Base-by-base conservation (phyloP, 1,284 basidiomycete genomes). In the Melampsora abietis-canadensis region DNA sequence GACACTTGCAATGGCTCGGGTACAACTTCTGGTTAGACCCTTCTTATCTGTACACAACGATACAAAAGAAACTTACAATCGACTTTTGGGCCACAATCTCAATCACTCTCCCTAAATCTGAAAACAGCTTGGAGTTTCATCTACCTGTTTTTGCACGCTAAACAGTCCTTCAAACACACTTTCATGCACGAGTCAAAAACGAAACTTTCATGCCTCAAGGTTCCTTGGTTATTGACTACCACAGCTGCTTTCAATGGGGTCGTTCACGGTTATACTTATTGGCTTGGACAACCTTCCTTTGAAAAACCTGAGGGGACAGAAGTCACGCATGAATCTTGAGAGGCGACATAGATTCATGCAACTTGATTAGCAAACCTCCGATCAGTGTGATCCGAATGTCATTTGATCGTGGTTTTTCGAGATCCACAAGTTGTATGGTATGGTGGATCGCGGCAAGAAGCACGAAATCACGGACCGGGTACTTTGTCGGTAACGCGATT, bases 101-200 rank as follows among this genome's bases (percentile, higher is more conserved):
- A 40, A 40, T 19, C 30, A 24, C 37, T 4, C 61, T 37, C 6
- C 59, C 44, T 19, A 8, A 27, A 21, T n/a, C 4, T 34, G 30
- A n/a, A 47, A n/a, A 68, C n/a, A 70, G 69, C 69, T 21, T 73
- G 69, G 69, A 73, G 69, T 57, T 21, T 64, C n/a, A 73, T 73
- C n/a, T 73, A 72, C 15, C 51, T 72, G n/a, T 72, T 72, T 31
- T 19, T 72, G 19, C 40, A 72, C 24, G 69, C 46, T 14, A 64
- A 54, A 62, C 47, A 65, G 30, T 72, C 69, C 12, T 72, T 60
- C 46, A 65, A 51, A 57, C 62, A 72, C 31, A 72, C 69, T 17
- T 72, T 72, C 48, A 21, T 48, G 47, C 19, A 48, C 31, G 48
- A 44, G 27, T 24, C 61, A 4, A 19, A 59, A 37, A 64, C 34